Evolutionary conservation across 2,329 filamentous ascomycete genomes (phyloP).

Genomic region (Trichoderma atrobrunneum): DNA sequence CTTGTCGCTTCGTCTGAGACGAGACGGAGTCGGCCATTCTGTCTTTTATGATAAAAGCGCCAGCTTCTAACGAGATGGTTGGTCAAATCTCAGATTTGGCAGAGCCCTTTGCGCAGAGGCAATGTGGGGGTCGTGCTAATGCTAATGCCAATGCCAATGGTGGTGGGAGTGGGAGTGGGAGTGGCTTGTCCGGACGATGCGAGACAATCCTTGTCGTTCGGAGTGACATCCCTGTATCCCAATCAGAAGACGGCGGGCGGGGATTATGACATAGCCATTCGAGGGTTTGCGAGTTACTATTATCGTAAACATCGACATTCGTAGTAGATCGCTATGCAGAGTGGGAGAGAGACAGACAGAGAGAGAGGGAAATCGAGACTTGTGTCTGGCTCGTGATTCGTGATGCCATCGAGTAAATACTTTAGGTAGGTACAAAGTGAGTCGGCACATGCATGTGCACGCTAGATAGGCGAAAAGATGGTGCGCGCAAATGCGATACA

Average conservation of each 20-base stretch:
- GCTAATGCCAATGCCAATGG: too few relatives aligned
- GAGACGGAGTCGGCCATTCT: constrained; percentile 10
- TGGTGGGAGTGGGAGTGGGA: neutral
- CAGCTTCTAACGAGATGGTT: constrained; percentile 10
- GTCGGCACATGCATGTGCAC: neutral
- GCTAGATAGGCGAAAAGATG: neutral
- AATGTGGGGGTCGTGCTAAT: neutral
- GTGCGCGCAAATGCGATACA: neutral
- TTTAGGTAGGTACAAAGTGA: neutral
- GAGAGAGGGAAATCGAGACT: neutral
- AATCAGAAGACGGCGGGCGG: constrained; percentile 16
- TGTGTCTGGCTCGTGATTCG: neutral
- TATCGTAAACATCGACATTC: neutral
- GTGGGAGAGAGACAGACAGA: neutral
- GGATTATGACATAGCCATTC: constrained; percentile 19
- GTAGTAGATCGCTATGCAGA: neutral
- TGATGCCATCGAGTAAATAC: neutral
- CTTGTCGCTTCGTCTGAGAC: constrained; percentile 6
- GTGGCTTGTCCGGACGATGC: neutral
- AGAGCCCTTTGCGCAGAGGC: neutral
- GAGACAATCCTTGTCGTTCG: constrained; percentile 13
- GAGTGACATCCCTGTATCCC: constrained; percentile 17
- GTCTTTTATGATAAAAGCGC: constrained; percentile 12
- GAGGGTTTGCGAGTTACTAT: neutral
- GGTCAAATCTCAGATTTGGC: constrained; percentile 14